Percentiles rank a stretch among this genome's conserved stretches.
These are phyloP conservation scores for Talaromyces islandicus DNA, from an alignment of 2,329 filamentous ascomycete genomes.

Conservation along the genomic window DNA sequence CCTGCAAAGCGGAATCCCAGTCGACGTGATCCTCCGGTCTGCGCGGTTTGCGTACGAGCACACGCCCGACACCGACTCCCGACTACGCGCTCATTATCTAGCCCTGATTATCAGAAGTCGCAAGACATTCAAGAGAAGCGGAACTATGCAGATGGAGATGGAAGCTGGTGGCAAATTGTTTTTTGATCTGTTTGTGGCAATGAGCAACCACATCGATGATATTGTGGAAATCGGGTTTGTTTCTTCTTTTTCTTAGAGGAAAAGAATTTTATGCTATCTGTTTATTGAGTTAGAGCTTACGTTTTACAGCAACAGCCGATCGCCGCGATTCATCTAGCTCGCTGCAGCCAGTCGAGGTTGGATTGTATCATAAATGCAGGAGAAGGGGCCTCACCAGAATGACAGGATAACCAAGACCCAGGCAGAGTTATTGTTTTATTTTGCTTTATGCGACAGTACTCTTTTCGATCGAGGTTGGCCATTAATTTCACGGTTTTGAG, in stretches of 20 bases:
- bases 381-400: conserved; percentile 28
- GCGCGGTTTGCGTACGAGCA: conserved; percentile 94
- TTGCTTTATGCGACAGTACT: conserved; percentile 22
- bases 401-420: conserved; percentile 25
- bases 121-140: conserved; percentile 95
- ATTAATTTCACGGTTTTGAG: conserved; percentile 35
- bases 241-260: conserved; percentile 35
- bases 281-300: conserved; percentile 14
- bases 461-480: conserved; percentile 43
- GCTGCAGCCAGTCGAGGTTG: conserved; percentile 22
- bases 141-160: conserved; percentile 99
- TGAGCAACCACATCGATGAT: conserved; percentile 98
- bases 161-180: conserved; percentile 90
- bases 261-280: conserved; percentile 16
- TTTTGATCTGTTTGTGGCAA: conserved; percentile 96
- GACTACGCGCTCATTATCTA: conserved; percentile 92
- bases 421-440: conserved; percentile 10
- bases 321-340: conserved; percentile 48
- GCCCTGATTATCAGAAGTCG: conserved; percentile 95
- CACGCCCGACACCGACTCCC: conserved; percentile 87
- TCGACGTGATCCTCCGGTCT: conserved; percentile 83
- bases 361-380: conserved; percentile 22
- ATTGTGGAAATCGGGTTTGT: conserved; percentile 71
- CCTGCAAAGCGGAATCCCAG: conserved; percentile 84
- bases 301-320: conserved; percentile 43